A percentile compares a stretch with the other conserved stretches of the same genome.
phyloP scores from a whole-genome alignment of 257 asterid species.

The Craterostigma plantagineum region DNA sequence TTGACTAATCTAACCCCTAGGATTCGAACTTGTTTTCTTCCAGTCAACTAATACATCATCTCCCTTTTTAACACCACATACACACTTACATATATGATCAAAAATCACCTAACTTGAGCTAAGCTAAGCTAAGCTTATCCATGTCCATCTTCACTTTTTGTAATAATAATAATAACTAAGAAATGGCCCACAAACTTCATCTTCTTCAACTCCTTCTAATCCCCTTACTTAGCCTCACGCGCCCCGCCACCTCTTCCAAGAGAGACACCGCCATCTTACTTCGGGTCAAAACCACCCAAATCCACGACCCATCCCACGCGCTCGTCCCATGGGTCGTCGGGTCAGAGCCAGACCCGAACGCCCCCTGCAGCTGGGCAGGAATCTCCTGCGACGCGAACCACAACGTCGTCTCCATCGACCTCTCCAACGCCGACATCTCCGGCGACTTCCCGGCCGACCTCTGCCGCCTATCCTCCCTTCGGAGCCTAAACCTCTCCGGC shows the following conservation, averaged over 20 bases:
- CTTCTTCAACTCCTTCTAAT: constrained; percentile 7
- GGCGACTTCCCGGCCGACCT: constrained; percentile 51
- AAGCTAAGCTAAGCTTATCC: too few relatives aligned
- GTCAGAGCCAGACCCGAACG: constrained; percentile 17
- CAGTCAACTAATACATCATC: too few relatives aligned
- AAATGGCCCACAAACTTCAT: too few relatives aligned
- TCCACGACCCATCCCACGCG: constrained; percentile 21
- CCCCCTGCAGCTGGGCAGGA: constrained; percentile 59
- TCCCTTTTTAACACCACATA: too few relatives aligned
- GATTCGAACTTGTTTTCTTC: too few relatives aligned
- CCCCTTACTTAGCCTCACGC: constrained; percentile 12
- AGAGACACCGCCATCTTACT: constrained; percentile 44
- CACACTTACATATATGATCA: too few relatives aligned
- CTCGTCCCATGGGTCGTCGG: constrained; percentile 37
- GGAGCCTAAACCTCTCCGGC: constrained; percentile 18
- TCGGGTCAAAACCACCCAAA: constrained; percentile 29
- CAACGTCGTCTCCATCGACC: constrained; percentile 29
- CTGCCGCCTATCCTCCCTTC: constrained; percentile 39
- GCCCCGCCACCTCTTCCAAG: constrained; percentile 15
- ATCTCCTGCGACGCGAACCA: constrained; percentile 20
- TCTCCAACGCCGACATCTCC: constrained; percentile 17
- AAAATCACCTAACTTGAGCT: too few relatives aligned
- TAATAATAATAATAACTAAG: too few relatives aligned
- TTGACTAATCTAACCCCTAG: too few relatives aligned
- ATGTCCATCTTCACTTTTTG: too few relatives aligned